phyloP scores from a whole-genome alignment of 345 rosid species.

The Nasturtium officinale region DNA sequence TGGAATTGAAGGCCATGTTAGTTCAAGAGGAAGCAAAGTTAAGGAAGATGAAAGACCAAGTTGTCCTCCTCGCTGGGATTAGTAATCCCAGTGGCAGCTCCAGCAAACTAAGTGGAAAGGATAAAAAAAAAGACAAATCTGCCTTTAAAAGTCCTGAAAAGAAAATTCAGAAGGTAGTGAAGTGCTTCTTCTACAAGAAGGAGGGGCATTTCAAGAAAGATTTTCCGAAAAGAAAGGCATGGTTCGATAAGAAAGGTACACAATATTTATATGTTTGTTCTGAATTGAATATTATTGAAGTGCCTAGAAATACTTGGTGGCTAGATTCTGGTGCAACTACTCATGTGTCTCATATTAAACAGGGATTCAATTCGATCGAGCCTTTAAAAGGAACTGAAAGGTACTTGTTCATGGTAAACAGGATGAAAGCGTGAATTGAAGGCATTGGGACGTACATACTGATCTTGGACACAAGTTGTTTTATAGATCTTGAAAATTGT shows the following conservation, averaged over 20 bases:
- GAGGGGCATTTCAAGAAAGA: constrained; percentile 7
- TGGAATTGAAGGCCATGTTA: background rate
- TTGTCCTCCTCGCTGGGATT: background rate
- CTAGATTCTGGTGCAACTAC: constrained; percentile 11
- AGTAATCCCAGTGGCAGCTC: background rate
- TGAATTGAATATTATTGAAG: constrained; percentile 1
- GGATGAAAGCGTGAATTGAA: background rate
- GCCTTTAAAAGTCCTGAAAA: background rate
- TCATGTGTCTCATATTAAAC: constrained; percentile 3
- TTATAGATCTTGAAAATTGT: background rate
- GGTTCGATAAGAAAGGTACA: background rate
- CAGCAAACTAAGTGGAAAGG: background rate
- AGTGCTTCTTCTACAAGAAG: constrained; percentile 1
- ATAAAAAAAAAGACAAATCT: background rate
- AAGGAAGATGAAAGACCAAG: background rate
- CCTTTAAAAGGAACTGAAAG: background rate
- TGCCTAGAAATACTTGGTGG: constrained; percentile 14
- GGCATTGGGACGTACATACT: background rate
- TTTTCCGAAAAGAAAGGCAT: background rate
- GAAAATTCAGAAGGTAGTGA: background rate
- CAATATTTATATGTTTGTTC: background rate
- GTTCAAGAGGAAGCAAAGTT: background rate
- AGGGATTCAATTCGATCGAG: background rate
- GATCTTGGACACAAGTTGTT: background rate
- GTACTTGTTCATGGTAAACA: background rate